These are phyloP conservation scores for Gastrolobium bilobum DNA, from an alignment of 306 rosid genomes.

Conservation along the genomic window DNA sequence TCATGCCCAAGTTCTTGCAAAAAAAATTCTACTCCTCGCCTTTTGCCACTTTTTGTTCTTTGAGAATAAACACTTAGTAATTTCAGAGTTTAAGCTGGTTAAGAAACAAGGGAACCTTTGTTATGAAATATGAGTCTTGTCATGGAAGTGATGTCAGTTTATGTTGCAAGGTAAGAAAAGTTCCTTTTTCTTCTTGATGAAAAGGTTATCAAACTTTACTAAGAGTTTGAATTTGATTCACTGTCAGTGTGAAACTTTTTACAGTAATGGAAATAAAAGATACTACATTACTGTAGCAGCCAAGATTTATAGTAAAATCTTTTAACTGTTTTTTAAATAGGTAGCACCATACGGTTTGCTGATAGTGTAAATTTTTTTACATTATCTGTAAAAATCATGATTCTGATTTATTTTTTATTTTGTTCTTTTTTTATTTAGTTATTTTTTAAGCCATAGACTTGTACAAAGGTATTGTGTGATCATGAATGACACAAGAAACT, in stretches of 20 bases:
- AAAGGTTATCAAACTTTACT: not conserved
- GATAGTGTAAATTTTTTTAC: not conserved
- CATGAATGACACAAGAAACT: constrained; percentile 27
- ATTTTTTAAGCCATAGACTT: constrained; percentile 20
- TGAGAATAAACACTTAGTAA: not conserved
- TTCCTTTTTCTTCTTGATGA: not conserved
- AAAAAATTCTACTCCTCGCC: not conserved
- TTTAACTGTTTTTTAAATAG: constrained; percentile 8
- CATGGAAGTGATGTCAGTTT: constrained; percentile 15
- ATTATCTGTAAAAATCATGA: not conserved
- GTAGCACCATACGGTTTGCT: not conserved
- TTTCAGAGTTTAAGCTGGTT: constrained; percentile 32
- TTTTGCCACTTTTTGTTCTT: constrained; percentile 34
- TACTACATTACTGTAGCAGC: not conserved
- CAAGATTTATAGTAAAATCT: not conserved
- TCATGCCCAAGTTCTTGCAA: constrained; percentile 38
- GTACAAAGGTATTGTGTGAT: not conserved
- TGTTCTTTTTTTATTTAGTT: not conserved
- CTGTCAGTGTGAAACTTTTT: not conserved
- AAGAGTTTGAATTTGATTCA: constrained; percentile 12
- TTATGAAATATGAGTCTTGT: not conserved
- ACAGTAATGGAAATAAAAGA: not conserved
- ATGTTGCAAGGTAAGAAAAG: not conserved
- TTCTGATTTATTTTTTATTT: constrained; percentile 7
- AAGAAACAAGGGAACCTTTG: not conserved